Conservation (phyloP, 352 stramenopile species). For the Phytophthora ramorum region DNA sequence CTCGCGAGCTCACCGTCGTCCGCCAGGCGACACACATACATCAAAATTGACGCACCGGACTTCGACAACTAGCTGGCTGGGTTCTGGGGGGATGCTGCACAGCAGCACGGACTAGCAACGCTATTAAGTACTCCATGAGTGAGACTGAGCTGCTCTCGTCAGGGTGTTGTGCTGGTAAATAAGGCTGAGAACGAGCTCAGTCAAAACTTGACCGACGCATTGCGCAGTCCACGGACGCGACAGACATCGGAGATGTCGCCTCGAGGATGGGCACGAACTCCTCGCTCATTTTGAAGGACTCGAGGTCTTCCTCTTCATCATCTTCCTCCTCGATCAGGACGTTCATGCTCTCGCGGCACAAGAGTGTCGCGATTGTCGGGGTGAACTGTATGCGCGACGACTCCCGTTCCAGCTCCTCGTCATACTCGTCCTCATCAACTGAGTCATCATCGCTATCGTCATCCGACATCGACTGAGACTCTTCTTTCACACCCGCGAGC, state of each 20-base stretch:
- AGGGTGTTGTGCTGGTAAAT: constrained; percentile 34
- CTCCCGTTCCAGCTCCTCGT: constrained; percentile 42
- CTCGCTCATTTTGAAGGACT: constrained; percentile 40
- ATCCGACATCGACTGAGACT: constrained; percentile 35
- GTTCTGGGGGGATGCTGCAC: constrained; percentile 3
- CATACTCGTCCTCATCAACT: constrained; percentile 38
- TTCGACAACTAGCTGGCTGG: constrained; percentile 25
- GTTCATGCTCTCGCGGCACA: constrained; percentile 61
- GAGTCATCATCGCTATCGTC: constrained; percentile 42
- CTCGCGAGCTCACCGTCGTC: constrained; percentile 25
- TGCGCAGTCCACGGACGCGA: constrained; percentile 57
- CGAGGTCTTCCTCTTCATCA: constrained; percentile 42
- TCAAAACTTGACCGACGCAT: constrained; percentile 43
- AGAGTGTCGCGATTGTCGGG: constrained; percentile 49
- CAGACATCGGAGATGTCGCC: constrained; percentile 40
- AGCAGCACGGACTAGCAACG: constrained; percentile 18
- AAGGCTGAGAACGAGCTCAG: constrained; percentile 30
- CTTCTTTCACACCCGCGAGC: constrained; percentile 36
- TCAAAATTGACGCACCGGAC: constrained; percentile 37
- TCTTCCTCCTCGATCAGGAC: constrained; percentile 65
- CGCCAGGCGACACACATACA: constrained; percentile 37
- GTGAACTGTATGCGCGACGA: constrained; percentile 53
- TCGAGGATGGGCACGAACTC: constrained; percentile 69
- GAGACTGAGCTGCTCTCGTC: constrained; percentile 17
- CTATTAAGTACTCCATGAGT: constrained; percentile 23